phyloP scores from a whole-genome alignment of 1,284 basidiomycete species.

The Volvariella volvacea region DNA sequence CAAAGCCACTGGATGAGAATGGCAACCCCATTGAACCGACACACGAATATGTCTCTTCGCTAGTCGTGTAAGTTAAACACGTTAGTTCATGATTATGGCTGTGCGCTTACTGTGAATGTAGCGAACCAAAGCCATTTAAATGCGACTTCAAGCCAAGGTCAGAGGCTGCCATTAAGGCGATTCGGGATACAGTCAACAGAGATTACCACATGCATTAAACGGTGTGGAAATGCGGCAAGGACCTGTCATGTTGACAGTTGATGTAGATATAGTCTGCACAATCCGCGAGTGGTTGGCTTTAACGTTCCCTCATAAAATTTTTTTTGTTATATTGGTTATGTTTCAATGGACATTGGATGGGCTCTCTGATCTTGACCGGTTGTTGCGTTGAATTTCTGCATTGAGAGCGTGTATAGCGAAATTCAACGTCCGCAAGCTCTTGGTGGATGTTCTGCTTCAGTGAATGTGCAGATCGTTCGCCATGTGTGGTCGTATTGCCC shows the following conservation, averaged over 20 bases:
- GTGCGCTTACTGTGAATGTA: background rate
- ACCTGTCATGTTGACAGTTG: too few species aligned
- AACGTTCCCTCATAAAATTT: too few species aligned
- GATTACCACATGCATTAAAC: too few species aligned
- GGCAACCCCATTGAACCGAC: conserved; percentile 18
- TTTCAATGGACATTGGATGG: too few species aligned
- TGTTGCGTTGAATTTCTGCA: too few species aligned
- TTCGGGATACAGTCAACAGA: conserved; percentile 4
- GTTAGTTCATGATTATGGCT: background rate
- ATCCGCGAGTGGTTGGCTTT: too few species aligned
- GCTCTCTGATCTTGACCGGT: too few species aligned
- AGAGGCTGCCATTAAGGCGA: conserved; percentile 12
- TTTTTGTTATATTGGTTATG: too few species aligned
- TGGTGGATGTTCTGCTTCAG: conserved; percentile 26
- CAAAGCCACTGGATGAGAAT: conserved; percentile 16
- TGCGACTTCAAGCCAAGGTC: conserved; percentile 19
- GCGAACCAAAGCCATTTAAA: conserved; percentile 16
- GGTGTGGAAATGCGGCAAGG: too few species aligned
- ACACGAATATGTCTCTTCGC: conserved; percentile 12
- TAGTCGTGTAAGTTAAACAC: conserved; percentile 11
- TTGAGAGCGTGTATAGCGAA: conserved; percentile 14
- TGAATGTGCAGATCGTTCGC: conserved; percentile 26
- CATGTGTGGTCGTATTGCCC: conserved; percentile 12
- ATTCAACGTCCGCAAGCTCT: conserved; percentile 24
- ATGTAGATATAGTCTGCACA: too few species aligned